These are phyloP conservation scores for Chrysosporium queenslandicum DNA, from an alignment of 2,329 filamentous ascomycete genomes.

Conservation along the genomic window DNA sequence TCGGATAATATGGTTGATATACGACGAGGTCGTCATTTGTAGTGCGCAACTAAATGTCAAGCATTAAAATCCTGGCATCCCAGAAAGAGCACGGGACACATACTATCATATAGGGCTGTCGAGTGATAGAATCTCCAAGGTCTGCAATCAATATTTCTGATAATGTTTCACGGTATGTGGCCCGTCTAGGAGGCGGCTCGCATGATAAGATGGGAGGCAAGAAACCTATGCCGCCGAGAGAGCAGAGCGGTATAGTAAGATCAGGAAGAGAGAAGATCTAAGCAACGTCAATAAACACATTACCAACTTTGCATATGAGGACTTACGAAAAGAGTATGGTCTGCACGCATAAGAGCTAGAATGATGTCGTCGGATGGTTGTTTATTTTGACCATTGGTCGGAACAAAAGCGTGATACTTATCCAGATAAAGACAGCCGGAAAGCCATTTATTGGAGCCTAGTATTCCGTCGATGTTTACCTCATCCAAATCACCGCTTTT, in stretches of 20 bases:
- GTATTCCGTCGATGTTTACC: slow-evolving; percentile 53
- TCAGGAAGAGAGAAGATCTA: slow-evolving; percentile 70
- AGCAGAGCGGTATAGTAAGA: slow-evolving; percentile 59
- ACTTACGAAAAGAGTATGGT: slow-evolving; percentile 65
- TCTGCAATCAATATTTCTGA: slow-evolving; percentile 75
- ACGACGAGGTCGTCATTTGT: slow-evolving; percentile 72
- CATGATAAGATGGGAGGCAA: slow-evolving; percentile 65
- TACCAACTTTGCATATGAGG: not conserved
- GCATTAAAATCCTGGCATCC: not conserved
- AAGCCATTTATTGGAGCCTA: slow-evolving; percentile 61
- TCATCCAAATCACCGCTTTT: slow-evolving; percentile 77
- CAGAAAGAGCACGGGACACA: slow-evolving; percentile 24
- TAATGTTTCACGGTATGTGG: slow-evolving; percentile 60
- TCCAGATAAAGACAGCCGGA: slow-evolving; percentile 79
- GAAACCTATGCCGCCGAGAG: slow-evolving; percentile 66
- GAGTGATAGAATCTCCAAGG: slow-evolving; percentile 62
- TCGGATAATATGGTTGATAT: slow-evolving; percentile 65
- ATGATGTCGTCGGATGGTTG: slow-evolving; percentile 45
- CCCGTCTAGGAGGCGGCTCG: slow-evolving; percentile 60
- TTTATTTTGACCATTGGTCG: slow-evolving; percentile 17
- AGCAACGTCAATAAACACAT: not conserved
- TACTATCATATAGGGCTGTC: slow-evolving; percentile 72
- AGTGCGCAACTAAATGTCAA: slow-evolving; percentile 56
- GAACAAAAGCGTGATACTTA: slow-evolving; percentile 46
- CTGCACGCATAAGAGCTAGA: slow-evolving; percentile 65